Conservation (phyloP, 352 stramenopile species). For the Pythium coloratum region DNA sequence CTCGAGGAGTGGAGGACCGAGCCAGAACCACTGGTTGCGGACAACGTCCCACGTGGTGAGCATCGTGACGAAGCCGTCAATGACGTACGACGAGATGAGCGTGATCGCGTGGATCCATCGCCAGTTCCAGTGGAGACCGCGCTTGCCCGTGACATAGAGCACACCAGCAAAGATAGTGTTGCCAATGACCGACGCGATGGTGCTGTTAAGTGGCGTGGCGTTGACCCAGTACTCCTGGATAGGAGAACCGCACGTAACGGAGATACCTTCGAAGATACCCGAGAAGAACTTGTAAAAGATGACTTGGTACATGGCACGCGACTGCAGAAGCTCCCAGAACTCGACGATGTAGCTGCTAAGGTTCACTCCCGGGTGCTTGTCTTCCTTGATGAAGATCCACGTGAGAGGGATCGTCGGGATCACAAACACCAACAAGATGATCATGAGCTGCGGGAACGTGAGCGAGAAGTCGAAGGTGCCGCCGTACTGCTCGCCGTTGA, state of each 20-base stretch:
- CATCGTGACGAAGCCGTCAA: constrained; percentile 20
- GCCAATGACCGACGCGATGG: background rate
- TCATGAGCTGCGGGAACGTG: background rate
- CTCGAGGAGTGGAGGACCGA: constrained; percentile 5
- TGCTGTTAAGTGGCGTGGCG: background rate
- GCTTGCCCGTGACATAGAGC: background rate
- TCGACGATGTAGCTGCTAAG: background rate
- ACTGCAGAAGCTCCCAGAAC: background rate
- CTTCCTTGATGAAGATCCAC: constrained; percentile 2
- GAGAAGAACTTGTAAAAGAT: background rate
- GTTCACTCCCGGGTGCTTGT: background rate
- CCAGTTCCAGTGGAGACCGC: background rate
- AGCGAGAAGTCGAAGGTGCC: background rate
- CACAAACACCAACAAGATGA: background rate
- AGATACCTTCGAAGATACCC: constrained; percentile 2
- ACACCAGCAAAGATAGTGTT: background rate
- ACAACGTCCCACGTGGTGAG: constrained; percentile 3
- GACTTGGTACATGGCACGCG: background rate
- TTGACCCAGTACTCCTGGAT: background rate
- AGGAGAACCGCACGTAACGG: background rate
- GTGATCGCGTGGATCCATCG: background rate
- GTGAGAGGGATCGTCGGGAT: background rate
- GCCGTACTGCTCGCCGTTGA: constrained; percentile 1
- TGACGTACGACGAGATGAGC: background rate
- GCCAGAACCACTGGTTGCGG: background rate